Evolutionary conservation across 768 basidiomycete genomes (phyloP).

Genomic region (Tricholoma saponaceum): DNA sequence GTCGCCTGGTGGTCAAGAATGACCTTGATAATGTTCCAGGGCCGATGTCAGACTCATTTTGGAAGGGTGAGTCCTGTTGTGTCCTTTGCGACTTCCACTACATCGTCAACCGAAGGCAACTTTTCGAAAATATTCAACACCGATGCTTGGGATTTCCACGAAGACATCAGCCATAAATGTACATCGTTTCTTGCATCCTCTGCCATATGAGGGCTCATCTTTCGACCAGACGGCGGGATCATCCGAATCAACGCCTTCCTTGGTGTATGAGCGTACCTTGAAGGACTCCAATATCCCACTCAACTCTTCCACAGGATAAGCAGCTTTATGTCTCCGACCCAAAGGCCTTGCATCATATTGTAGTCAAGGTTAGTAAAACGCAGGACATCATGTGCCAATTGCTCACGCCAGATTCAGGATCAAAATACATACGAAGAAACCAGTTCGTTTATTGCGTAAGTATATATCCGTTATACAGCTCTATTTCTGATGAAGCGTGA

Average conservation of each 20-base stretch:
- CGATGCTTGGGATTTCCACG: background rate
- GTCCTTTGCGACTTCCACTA: background rate
- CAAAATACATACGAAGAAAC: constrained; percentile 33
- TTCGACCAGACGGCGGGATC: constrained; percentile 13
- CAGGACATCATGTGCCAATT: background rate
- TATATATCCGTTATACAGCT: background rate
- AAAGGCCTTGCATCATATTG: constrained; percentile 30
- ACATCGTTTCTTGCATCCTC: background rate
- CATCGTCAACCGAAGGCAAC: background rate
- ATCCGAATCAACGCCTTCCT: constrained; percentile 14
- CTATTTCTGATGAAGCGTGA: background rate
- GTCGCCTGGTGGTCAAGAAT: constrained; percentile 13
- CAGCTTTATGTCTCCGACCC: constrained; percentile 34
- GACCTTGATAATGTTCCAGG: constrained; percentile 33
- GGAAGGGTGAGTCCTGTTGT: constrained; percentile 19
- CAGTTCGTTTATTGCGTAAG: constrained; percentile 29
- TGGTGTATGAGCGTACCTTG: constrained; percentile 10
- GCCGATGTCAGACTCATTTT: constrained; percentile 23
- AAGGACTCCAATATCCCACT: background rate
- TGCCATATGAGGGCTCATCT: background rate
- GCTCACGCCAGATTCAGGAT: constrained; percentile 1
- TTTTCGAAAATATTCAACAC: background rate
- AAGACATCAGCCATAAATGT: background rate
- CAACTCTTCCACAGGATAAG: constrained; percentile 3
- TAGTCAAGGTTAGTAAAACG: constrained; percentile 27